Base-by-base conservation (phyloP, 139 green algal species). In the Desmodesmus armatus region DNA sequence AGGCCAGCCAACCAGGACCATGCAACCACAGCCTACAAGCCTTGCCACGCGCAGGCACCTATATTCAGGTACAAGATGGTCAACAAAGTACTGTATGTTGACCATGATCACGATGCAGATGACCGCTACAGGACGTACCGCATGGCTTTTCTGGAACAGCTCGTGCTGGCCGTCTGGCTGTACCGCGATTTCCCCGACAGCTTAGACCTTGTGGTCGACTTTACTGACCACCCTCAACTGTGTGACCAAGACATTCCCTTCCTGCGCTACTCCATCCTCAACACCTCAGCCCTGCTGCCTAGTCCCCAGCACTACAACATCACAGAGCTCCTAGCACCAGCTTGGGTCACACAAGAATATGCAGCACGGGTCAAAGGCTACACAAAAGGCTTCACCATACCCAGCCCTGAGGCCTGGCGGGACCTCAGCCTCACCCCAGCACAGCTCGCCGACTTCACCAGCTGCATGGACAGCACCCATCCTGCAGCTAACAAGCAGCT, bases 201-300 rank as follows among this genome's bases (percentile, higher is more conserved):
- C 7, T n/a, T 72, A 9, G 39, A 84, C 39, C 40, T 84, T 0
- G 39, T 75, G 27, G 55, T 74, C 25, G 77, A 84, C 77, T 73
- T 62, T 17, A 58, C 77, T 43, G 77, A 84, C 58, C 77, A 75
- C 40, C 60, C 77, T 13, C 77, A 84, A n/a, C 39, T 84, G 17
- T 84, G 77, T 25, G 37, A 58, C 60, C 35, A 84, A 51, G 27
- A n/a, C 39, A 74, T 73, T 27, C 60, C 77, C n/a, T 84, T 75
- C 77, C 58, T 75, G 58, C 40, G 60, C 39, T 84, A 63, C 58
- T 65, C 58, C 55, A 72, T 72, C 19, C 73, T 83, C 77, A 84
- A 84, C 41, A 35, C 15, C 1, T 31, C 21, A 3, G 35, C 27
- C 23, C 33, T 70, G 51, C 7, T 25, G 17, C 74, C 37, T 27